Base-by-base conservation (phyloP, 345 rosid genomes). In the Erysimum cheiranthoides region DNA sequence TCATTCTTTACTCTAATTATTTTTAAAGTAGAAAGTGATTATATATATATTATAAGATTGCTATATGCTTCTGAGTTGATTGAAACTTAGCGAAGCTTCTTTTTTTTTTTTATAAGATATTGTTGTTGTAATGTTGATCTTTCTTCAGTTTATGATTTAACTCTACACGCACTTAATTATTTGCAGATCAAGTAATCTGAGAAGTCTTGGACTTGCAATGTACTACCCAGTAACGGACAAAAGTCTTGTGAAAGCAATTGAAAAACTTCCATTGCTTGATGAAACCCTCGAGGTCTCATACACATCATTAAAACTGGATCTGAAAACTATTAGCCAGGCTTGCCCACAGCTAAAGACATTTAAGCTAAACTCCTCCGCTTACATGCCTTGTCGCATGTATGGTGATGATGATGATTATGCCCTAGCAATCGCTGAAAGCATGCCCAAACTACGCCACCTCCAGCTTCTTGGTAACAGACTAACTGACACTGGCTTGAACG, bases 221-320 rank as follows among this genome's bases (percentile, higher is more conserved):
- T 78, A 79, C 74, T 0, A 57, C 27, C 0, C 12, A 13, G 30
- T 85, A 53, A 65, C 85, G 0, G 83, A 78, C 38, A 66, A 54
- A 27, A 88, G 85, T 58, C 50, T 85, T 50, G 27, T 50, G 18
- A 73, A 61, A 47, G 83, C 82, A 50, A 78, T 82, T 36, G 8
- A 46, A 27, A 83, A 80, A 49, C 75, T 85, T 59, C 84, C 87
- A n/a, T 68, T 78, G 53, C 82, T 90, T 5, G 86, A 90, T 5
- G 86, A 90, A 82, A 87, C 64, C 40, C 84, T 90, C 4, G 88
- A 86, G 10, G 51, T 86, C 47, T 73, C 84, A 13, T 45, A n/a
- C 63, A 78, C 9, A 42, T 0, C n/a, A 3, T 3, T 5, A 1
- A 32, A 5, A 14, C 25, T 56, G 4, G 4, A 32, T 43, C 21